Evolutionary conservation across 2,329 filamentous ascomycete genomes (phyloP), one percentile per base, ranked within the genome.

Genomic region (Cytospora chrysosperma): DNA sequence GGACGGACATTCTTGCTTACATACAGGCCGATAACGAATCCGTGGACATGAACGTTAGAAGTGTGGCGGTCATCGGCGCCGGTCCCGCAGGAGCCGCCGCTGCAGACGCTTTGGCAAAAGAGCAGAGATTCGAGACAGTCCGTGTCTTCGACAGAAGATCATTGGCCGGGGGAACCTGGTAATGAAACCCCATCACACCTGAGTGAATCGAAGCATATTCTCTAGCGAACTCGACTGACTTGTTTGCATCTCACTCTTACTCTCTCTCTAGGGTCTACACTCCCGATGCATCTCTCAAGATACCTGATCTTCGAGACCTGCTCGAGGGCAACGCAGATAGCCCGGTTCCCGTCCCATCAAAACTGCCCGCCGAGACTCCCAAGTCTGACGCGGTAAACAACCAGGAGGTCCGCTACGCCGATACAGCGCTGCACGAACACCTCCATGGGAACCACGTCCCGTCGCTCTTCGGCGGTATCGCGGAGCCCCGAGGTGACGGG

Each of bases 371-470:
- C 24, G 50, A 61, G n/a, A 55, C 37, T 24, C 50, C 27, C 15
- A 51, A 40, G 27, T 51, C 51, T 24, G 50, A 55, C 24, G 13
- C 13, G 6, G 61, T 73, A 28, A 75, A 74, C 56, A 68, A 63
- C 9, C 70, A 75, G 13, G 76, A 80, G 64, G 72, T 77, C 37
- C 78, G 82, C 8, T 84, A 81, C 68, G 76, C 76, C 1, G 82
- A 85, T 62, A 81, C 82, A 0, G 79, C 81, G 1, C 77, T 85
- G 27, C 85, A 88, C 67, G 81, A 82, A 15, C 76, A 81, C 21
- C 72, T 88, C 24, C 82, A 87, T 67, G 86, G 82, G 30, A 88
- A 88, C 68, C 82, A 87, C 58, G 80, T 81, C 49, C 79, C 79
- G 28, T 49, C 56, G 24, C 1, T 52, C 28, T 5, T 40, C 27